Percentiles rank a stretch among this genome's conserved stretches.
Evolutionary conservation across 1,284 basidiomycete genomes (phyloP).

Genomic region (Pulchroboletus neoregius): DNA sequence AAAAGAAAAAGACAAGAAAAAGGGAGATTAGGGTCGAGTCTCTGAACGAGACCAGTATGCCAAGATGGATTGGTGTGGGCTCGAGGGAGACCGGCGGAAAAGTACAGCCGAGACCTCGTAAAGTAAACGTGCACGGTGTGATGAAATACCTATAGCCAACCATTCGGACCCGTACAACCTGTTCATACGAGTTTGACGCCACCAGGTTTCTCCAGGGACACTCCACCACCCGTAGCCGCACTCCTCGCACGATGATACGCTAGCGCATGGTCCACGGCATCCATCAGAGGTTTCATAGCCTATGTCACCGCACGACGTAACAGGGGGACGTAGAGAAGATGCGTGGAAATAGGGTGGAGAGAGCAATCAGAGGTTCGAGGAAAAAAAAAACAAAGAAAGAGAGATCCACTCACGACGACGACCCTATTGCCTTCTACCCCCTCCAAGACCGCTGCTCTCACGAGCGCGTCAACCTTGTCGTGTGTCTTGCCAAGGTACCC

Average conservation of each 20-base stretch:
- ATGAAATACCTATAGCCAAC: too few species aligned
- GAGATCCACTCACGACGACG: constrained; percentile 52
- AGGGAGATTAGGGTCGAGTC: too few species aligned
- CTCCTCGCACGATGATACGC: constrained; percentile 46
- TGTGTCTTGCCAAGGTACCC: constrained; percentile 74
- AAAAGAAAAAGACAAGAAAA: too few species aligned
- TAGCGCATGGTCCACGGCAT: constrained; percentile 76
- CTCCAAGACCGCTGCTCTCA: constrained; percentile 57
- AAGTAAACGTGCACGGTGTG: too few species aligned
- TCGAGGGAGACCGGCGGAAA: too few species aligned
- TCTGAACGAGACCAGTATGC: too few species aligned
- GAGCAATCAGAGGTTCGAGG: neutral
- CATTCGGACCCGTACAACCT: too few species aligned
- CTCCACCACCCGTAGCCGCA: constrained; percentile 14
- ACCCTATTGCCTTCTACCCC: constrained; percentile 64
- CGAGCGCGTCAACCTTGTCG: constrained; percentile 76
- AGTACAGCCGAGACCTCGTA: too few species aligned
- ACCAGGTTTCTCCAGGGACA: constrained; percentile 9
- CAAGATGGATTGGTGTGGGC: too few species aligned
- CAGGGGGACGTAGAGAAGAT: too few species aligned
- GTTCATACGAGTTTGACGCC: constrained; percentile 15
- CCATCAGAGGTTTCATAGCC: constrained; percentile 78
- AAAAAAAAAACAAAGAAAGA: neutral
- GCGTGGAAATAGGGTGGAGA: neutral
- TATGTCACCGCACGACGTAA: too few species aligned